Base-by-base conservation (phyloP, 2,329 filamentous ascomycete genomes). In the Blastomyces gilchristii region DNA sequence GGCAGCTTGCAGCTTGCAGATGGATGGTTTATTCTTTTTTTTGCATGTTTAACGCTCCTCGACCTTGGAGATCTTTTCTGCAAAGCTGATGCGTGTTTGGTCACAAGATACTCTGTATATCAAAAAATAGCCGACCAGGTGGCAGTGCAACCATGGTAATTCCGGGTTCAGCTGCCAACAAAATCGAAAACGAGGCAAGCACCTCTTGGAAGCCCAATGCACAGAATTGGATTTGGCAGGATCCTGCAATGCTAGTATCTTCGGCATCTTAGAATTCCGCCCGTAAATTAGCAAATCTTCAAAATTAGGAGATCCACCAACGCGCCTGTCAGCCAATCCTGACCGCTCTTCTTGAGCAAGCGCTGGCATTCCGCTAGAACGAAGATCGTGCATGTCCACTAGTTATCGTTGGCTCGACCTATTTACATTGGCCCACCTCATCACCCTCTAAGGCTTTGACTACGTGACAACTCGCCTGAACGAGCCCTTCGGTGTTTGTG, bases 301-400 rank as follows among this genome's bases (percentile, higher is more conserved):
- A 52, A 41, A 34, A 57, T 41, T 41, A 54, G 52, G 43, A 25
- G 25, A 43, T 54, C 37, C 50, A 22, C 25, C 37, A 62, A 57
- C 60, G 60, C 60, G 60, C 45, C 60, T 62, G 52, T 62, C 60
- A 52, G 34, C 60, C 60, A 62, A 62, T 62, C 52, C 57, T 37
- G 28, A 14, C 39, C 39, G 5, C 9, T 18, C 54, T 11, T 37
- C n/a, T 37, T 14, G n/a, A 31, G 25, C 52, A 57, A 62, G 52
- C 52, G 41, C 60, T 45, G 22, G 11, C 12, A 45, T 47, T 47
- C 16, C 14, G 31, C 22, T 12, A 16, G 39, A 4, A 9, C 57
- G 25, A 39, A 58, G 16, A 45, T 28, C 18, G 39, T 47, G 41
- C 57, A 47, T 58, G 16, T 18, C 31, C 12, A 11, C 43, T 59